Percentiles rank a stretch among this genome's conserved stretches.
Conservation (phyloP, 139 green algal genomes). For the Auxenochlorella protothecoides region DNA sequence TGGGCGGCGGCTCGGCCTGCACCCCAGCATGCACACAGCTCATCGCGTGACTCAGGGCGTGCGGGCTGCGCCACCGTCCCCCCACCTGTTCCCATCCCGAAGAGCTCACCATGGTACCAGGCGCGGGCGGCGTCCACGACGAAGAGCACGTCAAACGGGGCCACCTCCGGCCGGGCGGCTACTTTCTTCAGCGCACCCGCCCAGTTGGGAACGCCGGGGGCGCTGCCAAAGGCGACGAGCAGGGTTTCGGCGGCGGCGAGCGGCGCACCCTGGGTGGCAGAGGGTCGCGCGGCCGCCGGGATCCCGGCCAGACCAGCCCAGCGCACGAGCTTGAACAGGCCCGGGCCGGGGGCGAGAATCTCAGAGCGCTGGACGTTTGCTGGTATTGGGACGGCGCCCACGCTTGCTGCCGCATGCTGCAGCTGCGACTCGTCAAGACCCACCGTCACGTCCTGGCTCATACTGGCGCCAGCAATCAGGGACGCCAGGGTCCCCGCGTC, state of each 20-base stretch:
- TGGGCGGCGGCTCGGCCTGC: neutral
- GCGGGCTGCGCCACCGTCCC: neutral
- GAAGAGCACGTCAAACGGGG: conserved; percentile 71
- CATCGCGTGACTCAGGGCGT: too few relatives aligned
- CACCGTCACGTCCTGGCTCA: conserved; percentile 2
- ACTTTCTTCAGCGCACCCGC: conserved; percentile 60
- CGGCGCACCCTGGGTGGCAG: conserved; percentile 1
- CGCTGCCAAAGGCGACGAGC: conserved; percentile 85
- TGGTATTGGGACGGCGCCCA: too few relatives aligned
- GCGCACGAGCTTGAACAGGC: conserved; percentile 79
- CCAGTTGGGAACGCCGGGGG: conserved; percentile 92
- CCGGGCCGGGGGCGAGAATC: conserved; percentile 12
- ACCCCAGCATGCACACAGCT: too few relatives aligned
- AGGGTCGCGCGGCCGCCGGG: conserved; percentile 3
- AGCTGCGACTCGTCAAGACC: conserved; percentile 39
- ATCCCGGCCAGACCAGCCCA: conserved; percentile 10
- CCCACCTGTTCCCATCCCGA: neutral
- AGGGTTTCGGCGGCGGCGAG: conserved; percentile 30
- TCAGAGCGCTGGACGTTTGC: conserved; percentile 9
- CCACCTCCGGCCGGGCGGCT: conserved; percentile 1
- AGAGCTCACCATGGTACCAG: conserved; percentile 56
- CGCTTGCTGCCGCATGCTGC: neutral
- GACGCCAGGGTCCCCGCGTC: conserved; percentile 4
- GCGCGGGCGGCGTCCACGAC: conserved; percentile 58
- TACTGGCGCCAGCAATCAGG: conserved; percentile 10